Percentiles rank a stretch among this genome's conserved stretches.
phyloP scores from a whole-genome alignment of 2,329 filamentous ascomycete genomes.

The Cadophora malorum region DNA sequence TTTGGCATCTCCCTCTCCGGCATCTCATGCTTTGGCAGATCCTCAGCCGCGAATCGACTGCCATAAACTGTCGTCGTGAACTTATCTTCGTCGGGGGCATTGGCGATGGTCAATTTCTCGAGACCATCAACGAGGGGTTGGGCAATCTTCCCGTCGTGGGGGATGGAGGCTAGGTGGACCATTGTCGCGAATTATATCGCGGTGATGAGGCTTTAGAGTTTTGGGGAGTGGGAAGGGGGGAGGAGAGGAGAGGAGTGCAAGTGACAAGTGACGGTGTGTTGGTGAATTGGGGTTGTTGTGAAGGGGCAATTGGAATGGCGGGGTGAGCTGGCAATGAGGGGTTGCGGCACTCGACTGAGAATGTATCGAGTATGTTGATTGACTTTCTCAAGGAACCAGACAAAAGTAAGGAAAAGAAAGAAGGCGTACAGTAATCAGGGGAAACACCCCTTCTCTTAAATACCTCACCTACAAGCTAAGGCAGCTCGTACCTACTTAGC shows the following conservation, averaged over 20 bases:
- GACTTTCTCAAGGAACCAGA: background rate
- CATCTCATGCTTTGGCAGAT: constrained; percentile 85
- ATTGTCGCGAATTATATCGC: constrained; percentile 45
- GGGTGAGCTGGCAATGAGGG: constrained; percentile 10
- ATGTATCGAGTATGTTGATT: background rate
- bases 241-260: background rate
- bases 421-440: constrained; percentile 2
- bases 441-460: constrained; percentile 3
- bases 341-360: background rate
- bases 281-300: constrained; percentile 4
- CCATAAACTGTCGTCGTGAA: constrained; percentile 71
- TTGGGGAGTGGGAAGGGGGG: background rate
- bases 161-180: constrained; percentile 56
- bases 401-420: background rate
- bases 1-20: constrained; percentile 89
- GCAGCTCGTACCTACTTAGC: background rate
- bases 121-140: constrained; percentile 49
- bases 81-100: constrained; percentile 28
- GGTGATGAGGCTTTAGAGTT: background rate
- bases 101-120: constrained; percentile 53
- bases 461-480: constrained; percentile 9
- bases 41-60: constrained; percentile 79
- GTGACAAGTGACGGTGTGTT: too few species aligned
- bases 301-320: constrained; percentile 9
- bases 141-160: constrained; percentile 36